Conservation (phyloP, 305 asterid genomes). For the Solanum hybrid region DNA sequence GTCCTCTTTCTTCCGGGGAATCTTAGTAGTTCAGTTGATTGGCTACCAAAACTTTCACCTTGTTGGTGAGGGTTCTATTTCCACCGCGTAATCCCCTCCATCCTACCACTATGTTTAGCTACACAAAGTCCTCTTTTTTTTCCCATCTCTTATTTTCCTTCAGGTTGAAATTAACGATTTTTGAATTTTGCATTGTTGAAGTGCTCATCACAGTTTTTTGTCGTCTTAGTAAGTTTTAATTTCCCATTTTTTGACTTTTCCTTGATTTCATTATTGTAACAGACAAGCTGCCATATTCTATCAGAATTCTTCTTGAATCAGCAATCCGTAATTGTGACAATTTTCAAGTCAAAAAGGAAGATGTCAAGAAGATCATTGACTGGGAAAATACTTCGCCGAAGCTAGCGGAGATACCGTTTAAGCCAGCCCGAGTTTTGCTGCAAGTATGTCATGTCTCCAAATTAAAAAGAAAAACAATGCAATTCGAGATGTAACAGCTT, state of each 20-base stretch:
- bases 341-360: conserved; percentile 79
- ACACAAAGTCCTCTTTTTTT: not conserved
- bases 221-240: not conserved
- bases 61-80: not conserved
- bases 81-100: not conserved
- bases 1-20: not conserved
- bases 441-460: conserved; percentile 39
- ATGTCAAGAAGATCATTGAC: conserved; percentile 83
- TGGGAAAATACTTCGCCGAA: conserved; percentile 83
- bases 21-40: not conserved
- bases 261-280: conserved; percentile 11
- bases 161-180: not conserved
- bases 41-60: not conserved
- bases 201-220: not conserved
- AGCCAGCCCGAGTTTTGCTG: conserved; percentile 86
- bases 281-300: conserved; percentile 90
- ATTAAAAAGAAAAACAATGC: not conserved
- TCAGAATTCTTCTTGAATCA: conserved; percentile 80
- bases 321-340: conserved; percentile 91
- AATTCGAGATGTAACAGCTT: not conserved
- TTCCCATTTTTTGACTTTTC: not conserved
- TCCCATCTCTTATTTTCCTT: not conserved
- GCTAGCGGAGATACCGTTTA: conserved; percentile 84
- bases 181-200: not conserved
- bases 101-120: not conserved